These are phyloP conservation scores for Suhomyces panamericanus DNA, from an alignment of 1,139 yeast species.

Conservation along the genomic window DNA sequence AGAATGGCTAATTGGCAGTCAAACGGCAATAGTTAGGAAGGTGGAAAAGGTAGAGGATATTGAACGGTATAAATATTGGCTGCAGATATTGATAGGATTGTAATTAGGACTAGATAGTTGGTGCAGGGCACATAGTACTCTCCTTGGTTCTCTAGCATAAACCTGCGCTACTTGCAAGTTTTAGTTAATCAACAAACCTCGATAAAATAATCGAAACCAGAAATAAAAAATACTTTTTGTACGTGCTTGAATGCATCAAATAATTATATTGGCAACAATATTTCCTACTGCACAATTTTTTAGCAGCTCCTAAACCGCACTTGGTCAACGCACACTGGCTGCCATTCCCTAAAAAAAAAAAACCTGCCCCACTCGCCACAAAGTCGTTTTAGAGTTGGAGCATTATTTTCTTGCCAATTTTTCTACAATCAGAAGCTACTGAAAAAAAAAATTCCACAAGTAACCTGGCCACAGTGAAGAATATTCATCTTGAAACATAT, in stretches of 20 bases:
- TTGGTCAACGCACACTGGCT: neutral
- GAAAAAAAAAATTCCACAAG: neutral
- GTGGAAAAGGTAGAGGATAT: neutral
- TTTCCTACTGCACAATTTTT: neutral
- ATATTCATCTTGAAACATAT: constrained; percentile 4
- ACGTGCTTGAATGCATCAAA: neutral
- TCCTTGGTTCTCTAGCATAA: constrained; percentile 7
- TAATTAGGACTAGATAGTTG: constrained; percentile 6
- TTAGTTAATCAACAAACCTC: constrained; percentile 8
- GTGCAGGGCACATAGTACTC: constrained; percentile 8
- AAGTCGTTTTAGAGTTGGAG: constrained; percentile 1
- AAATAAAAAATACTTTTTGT: constrained; percentile 1
- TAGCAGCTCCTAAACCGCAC: neutral
- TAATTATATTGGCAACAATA: constrained; percentile 1
- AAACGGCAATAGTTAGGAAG: neutral
- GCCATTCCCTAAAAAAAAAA: neutral
- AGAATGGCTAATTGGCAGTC: neutral
- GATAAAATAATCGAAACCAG: constrained; percentile 8
- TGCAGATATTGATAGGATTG: constrained; percentile 3
- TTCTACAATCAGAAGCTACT: neutral
- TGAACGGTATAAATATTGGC: constrained; percentile 5
- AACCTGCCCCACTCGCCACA: neutral
- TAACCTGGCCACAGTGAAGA: neutral
- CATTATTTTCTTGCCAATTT: neutral
- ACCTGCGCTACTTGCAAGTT: constrained; percentile 3